Base-by-base conservation (phyloP, 73 alveolate species). In the Paramecium sexaurelia region DNA sequence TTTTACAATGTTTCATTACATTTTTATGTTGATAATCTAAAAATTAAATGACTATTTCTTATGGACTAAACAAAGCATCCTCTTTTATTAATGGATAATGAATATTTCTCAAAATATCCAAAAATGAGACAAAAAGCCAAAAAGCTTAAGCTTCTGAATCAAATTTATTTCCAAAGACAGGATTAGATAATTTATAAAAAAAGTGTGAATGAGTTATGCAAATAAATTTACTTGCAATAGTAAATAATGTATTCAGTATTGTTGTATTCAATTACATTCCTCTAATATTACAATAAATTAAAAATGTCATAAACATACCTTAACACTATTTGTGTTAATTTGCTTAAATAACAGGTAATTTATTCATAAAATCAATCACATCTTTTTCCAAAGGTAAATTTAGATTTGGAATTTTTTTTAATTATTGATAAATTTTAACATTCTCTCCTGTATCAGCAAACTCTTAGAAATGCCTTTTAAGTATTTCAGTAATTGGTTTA, bases 131-230 rank as follows among this genome's bases (percentile, higher is more conserved):
- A 66, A 66, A 66, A 3, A 66, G 26, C 83, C 83, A 66, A 66
- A 66, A 66, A 10, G 83, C 83, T 66, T 66, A 22, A 29, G 83
- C 83, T 66, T 66, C 83, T 66, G 37, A 66, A 19, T 66, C 83
- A 66, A 66, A 66, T 66, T 29, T 66, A 66, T 66, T 27, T 3
- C 83, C 83, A 66, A 66, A 66, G 7, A 66, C 83, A 66, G 83
- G 83, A 66, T 29, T 66, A 3, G 47, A 29, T 24, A 66, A 3
- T 66, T 26, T 66, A 29, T 66, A 29, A 3, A 66, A 29, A 66
- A 66, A 66, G 26, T 66, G 83, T 4, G 20, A 66, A 66, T 66
- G 43, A 13, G 45, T 66, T 11, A 66, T 29, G 4, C 47, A 66
- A 24, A 66, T 24, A 22, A 66, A 66, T 66, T 66, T 66, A 32